Conservation (phyloP, 2,329 filamentous ascomycete species). For the Talaromyces sp. region DNA sequence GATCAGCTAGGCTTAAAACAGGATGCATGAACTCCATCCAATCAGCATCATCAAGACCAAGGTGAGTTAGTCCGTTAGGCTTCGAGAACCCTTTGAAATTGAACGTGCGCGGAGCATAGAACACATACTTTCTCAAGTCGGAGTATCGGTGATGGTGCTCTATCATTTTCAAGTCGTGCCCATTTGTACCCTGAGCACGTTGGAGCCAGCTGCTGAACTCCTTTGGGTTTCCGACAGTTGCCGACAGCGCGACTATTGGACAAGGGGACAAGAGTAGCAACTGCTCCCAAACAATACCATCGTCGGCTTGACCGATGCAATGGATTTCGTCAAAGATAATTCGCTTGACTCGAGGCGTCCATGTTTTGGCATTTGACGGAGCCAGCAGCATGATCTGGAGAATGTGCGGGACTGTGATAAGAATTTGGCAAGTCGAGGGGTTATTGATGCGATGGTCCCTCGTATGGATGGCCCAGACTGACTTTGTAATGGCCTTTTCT, state of each 20-base stretch:
- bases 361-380: slow-evolving; percentile 61
- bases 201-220: slow-evolving; percentile 68
- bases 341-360: slow-evolving; percentile 64
- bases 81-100: slow-evolving; percentile 52
- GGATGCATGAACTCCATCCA: slow-evolving; percentile 64
- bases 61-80: slow-evolving; percentile 18
- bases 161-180: slow-evolving; percentile 63
- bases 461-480: slow-evolving; percentile 76
- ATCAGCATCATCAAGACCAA: slow-evolving; percentile 48
- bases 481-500: slow-evolving; percentile 52
- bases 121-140: slow-evolving; percentile 71
- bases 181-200: slow-evolving; percentile 60
- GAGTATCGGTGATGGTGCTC: slow-evolving; percentile 68
- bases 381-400: slow-evolving; percentile 72
- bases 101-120: slow-evolving; percentile 50
- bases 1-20: slow-evolving; percentile 59
- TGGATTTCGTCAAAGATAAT: slow-evolving; percentile 84
- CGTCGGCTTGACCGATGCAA: slow-evolving; percentile 71
- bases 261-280: slow-evolving; percentile 69
- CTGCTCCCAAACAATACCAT: slow-evolving; percentile 76
- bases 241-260: slow-evolving; percentile 74
- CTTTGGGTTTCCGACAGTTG: slow-evolving; percentile 71
- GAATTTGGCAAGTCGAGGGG: slow-evolving; percentile 65
- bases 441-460: slow-evolving; percentile 73
- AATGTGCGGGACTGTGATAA: slow-evolving; percentile 75